phyloP scores from a whole-genome alignment of 1,284 basidiomycete species.

The Schizophyllum amplum region DNA sequence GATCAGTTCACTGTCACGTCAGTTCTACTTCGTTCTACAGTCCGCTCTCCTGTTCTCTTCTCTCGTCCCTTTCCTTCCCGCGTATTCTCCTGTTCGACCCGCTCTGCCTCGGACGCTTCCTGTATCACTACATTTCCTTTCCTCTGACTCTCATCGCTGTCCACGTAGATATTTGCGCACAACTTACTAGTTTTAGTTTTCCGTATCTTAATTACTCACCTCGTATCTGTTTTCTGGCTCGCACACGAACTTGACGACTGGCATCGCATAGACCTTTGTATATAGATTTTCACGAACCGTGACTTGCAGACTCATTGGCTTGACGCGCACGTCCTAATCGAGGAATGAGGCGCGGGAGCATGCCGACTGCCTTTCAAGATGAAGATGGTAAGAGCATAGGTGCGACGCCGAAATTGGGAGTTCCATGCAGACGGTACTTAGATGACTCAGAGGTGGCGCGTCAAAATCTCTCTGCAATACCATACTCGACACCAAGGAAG shows the following conservation, averaged over 20 bases:
- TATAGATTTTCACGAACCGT: too few species aligned
- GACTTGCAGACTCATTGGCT: too few species aligned
- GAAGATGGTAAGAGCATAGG: too few species aligned
- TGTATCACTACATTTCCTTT: neutral
- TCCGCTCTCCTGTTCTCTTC: neutral
- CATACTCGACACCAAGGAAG: slow-evolving; percentile 16
- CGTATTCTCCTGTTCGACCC: neutral
- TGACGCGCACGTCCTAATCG: too few species aligned
- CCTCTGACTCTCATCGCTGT: neutral
- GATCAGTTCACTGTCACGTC: neutral
- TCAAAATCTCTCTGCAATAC: slow-evolving; percentile 13
- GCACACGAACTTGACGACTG: neutral
- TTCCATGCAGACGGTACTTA: slow-evolving; percentile 2
- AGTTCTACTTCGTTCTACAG: neutral
- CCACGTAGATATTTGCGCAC: neutral
- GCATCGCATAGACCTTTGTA: neutral
- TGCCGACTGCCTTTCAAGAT: too few species aligned
- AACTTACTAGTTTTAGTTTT: neutral
- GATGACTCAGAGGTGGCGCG: slow-evolving; percentile 12
- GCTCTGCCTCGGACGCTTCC: neutral
- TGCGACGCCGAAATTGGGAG: slow-evolving; percentile 13
- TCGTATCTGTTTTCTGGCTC: neutral
- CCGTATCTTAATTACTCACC: neutral
- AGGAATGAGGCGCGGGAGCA: too few species aligned
- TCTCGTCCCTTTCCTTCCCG: neutral